These are phyloP conservation scores for Colletotrichum sp. DNA, from an alignment of 2,329 filamentous ascomycete genomes.

Conservation along the genomic window DNA sequence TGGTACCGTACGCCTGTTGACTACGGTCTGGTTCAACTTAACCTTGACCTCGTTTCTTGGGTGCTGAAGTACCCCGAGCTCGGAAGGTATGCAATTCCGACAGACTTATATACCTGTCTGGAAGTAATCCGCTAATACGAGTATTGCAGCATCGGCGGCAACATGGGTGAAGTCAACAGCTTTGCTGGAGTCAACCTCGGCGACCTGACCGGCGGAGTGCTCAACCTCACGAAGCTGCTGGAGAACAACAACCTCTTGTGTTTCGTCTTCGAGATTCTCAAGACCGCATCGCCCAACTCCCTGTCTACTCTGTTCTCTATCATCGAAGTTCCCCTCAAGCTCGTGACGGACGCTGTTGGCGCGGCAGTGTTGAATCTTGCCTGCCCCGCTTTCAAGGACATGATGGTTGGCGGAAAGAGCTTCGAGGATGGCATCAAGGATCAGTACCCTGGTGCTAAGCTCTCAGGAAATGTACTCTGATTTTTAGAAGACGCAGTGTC, in stretches of 20 bases:
- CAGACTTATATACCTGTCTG: background rate
- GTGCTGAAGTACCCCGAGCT: slow-evolving; percentile 45
- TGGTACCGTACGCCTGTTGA: slow-evolving; percentile 51
- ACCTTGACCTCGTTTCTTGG: slow-evolving; percentile 42
- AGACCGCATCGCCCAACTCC: slow-evolving; percentile 46
- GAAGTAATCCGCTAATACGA: background rate
- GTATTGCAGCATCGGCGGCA: slow-evolving; percentile 50
- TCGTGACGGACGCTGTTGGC: slow-evolving; percentile 37
- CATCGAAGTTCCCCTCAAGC: slow-evolving; percentile 32
- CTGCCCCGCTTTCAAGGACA: slow-evolving; percentile 33
- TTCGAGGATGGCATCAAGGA: slow-evolving; percentile 6
- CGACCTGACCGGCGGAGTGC: slow-evolving; percentile 48
- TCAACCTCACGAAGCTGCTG: slow-evolving; percentile 43
- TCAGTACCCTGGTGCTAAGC: background rate
- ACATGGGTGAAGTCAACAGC: slow-evolving; percentile 54
- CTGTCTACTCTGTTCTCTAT: slow-evolving; percentile 40
- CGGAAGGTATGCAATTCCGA: slow-evolving; percentile 13
- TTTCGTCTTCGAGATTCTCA: slow-evolving; percentile 40
- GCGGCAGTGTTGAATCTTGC: slow-evolving; percentile 28
- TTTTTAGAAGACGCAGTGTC: background rate
- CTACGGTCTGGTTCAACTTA: slow-evolving; percentile 49
- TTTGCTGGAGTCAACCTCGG: slow-evolving; percentile 51
- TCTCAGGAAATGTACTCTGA: background rate
- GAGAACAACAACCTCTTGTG: slow-evolving; percentile 54
- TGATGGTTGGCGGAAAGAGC: slow-evolving; percentile 28